These are phyloP conservation scores for Alisma plantagoaquatica DNA, from an alignment of 106 monocot genomes.

Conservation along the genomic window DNA sequence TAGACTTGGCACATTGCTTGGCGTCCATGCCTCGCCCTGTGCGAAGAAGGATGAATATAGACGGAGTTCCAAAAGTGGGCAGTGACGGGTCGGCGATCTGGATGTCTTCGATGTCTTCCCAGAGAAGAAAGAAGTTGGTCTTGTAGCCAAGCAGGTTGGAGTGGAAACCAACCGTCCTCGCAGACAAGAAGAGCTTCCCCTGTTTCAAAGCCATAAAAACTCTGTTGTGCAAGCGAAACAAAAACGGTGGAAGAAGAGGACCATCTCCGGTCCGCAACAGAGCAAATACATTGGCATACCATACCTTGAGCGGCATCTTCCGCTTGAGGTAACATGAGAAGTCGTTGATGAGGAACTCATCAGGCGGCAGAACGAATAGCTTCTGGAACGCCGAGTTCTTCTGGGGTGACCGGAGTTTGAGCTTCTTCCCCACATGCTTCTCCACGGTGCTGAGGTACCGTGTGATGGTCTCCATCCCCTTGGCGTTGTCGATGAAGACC, in stretches of 20 bases:
- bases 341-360: constrained; percentile 57
- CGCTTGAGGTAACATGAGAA: constrained; percentile 56
- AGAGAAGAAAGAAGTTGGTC: constrained; percentile 67
- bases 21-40: constrained; percentile 42
- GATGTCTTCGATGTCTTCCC: constrained; percentile 73
- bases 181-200: constrained; percentile 59
- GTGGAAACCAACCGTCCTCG: constrained; percentile 60
- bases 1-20: constrained; percentile 34
- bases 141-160: constrained; percentile 57
- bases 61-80: constrained; percentile 38
- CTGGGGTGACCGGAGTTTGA: constrained; percentile 37
- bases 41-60: constrained; percentile 28
- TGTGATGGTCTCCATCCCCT: constrained; percentile 32
- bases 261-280: too few relatives aligned
- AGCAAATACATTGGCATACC: too few relatives aligned
- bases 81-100: constrained; percentile 39
- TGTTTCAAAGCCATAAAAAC: too few relatives aligned
- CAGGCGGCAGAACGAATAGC: constrained; percentile 51
- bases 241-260: too few relatives aligned
- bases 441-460: constrained; percentile 60
- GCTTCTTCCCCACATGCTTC: constrained; percentile 75
- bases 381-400: constrained; percentile 56
- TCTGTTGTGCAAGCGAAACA: too few relatives aligned
- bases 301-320: constrained; percentile 52
- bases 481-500: constrained; percentile 53